Evolutionary conservation across 345 rosid species (phyloP).

Genomic region (Acer saccharum): DNA sequence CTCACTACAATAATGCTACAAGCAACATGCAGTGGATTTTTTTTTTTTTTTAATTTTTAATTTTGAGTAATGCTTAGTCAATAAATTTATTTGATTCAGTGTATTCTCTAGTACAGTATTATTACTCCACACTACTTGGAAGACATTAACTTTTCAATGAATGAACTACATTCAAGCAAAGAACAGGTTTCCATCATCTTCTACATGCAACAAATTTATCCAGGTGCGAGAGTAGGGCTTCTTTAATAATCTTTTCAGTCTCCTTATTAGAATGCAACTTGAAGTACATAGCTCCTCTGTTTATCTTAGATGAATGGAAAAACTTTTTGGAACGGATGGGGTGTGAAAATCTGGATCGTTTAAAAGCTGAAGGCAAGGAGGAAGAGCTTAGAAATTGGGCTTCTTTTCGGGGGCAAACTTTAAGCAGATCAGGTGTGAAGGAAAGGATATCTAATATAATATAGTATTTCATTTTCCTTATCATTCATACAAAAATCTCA

Average conservation of each 20-base stretch:
- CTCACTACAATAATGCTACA: background rate
- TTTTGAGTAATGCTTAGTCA: background rate
- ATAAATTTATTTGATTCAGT: constrained; percentile 19
- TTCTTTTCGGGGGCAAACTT: constrained; percentile 91
- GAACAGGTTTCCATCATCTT: constrained; percentile 78
- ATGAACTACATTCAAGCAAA: constrained; percentile 70
- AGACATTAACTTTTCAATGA: constrained; percentile 70
- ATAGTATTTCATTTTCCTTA: too few relatives aligned
- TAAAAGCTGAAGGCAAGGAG: constrained; percentile 48
- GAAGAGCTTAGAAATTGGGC: constrained; percentile 89
- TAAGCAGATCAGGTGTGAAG: constrained; percentile 89
- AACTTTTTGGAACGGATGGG: constrained; percentile 90
- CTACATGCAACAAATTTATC: constrained; percentile 87
- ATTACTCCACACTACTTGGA: constrained; percentile 89
- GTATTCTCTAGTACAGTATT: constrained; percentile 56
- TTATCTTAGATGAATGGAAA: constrained; percentile 79
- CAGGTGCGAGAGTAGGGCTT: constrained; percentile 46
- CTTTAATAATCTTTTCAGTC: background rate
- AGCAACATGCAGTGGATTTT: background rate
- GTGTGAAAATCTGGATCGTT: constrained; percentile 49
- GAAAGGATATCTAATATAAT: background rate
- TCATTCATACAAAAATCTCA: too few relatives aligned
- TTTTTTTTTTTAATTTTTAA: background rate
- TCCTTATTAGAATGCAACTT: constrained; percentile 15
- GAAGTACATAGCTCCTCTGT: constrained; percentile 7